Evolutionary conservation across 2,329 filamentous ascomycete genomes (phyloP).

Genomic region (Talaromyces funiculosus): DNA sequence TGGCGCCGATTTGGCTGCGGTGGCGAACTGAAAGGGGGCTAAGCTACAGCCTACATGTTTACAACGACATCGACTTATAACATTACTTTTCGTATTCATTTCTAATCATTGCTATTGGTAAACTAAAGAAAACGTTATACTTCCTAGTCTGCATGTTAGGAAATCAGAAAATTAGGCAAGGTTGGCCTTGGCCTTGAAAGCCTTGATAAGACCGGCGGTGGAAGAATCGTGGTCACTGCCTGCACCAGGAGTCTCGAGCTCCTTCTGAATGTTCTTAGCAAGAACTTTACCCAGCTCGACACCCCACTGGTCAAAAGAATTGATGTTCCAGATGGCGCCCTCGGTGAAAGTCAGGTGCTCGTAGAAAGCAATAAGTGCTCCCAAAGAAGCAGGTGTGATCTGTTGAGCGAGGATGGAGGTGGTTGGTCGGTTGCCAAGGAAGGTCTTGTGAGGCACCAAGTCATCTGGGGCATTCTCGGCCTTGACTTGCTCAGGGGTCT

Average conservation of each 20-base stretch:
- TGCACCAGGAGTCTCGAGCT: slow-evolving; percentile 71
- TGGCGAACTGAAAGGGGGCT: not conserved
- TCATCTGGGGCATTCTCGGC: slow-evolving; percentile 44
- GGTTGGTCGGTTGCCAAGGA: slow-evolving; percentile 94
- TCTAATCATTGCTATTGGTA: slow-evolving; percentile 8
- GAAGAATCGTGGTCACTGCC: slow-evolving; percentile 74
- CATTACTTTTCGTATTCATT: slow-evolving; percentile 9
- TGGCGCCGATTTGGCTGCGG: not conserved
- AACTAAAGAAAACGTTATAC: not conserved
- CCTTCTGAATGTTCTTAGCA: slow-evolving; percentile 82
- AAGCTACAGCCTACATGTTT: not conserved
- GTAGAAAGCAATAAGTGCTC: slow-evolving; percentile 96
- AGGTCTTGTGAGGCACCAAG: slow-evolving; percentile 95
- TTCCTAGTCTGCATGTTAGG: not conserved
- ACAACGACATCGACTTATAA: not conserved
- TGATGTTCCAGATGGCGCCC: slow-evolving; percentile 98
- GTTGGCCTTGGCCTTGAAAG: slow-evolving; percentile 75
- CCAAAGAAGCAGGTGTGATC: slow-evolving; percentile 90
- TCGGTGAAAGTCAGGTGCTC: slow-evolving; percentile 98
- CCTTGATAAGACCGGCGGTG: slow-evolving; percentile 81
- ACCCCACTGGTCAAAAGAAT: slow-evolving; percentile 99
- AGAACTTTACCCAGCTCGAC: slow-evolving; percentile 95
- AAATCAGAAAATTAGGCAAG: slow-evolving; percentile 27
- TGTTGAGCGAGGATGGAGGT: slow-evolving; percentile 89
- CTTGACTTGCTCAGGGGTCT: slow-evolving; percentile 45